Conservation (phyloP, 331 rosid genomes). For the Phaseolus coccineus region DNA sequence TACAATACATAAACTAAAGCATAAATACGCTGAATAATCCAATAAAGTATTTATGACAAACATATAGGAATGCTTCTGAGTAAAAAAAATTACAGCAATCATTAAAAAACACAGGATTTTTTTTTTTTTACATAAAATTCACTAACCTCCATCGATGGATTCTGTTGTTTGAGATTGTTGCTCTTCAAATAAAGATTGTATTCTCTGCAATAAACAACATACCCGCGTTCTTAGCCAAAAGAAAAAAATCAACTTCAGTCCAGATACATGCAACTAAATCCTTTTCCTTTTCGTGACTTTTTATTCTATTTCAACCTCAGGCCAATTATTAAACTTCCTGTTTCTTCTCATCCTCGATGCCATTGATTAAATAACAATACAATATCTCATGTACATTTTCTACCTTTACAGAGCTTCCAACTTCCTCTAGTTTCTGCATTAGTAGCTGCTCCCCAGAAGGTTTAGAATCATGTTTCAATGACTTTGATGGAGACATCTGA, state of each 20-base stretch:
- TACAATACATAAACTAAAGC: slow-evolving; percentile 30
- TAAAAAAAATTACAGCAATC: background rate
- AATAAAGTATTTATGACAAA: slow-evolving; percentile 14
- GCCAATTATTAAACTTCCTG: background rate
- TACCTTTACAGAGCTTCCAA: slow-evolving; percentile 94
- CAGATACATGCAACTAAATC: slow-evolving; percentile 23
- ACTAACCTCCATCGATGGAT: slow-evolving; percentile 60
- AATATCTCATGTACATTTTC: slow-evolving; percentile 21
- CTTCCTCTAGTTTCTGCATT: slow-evolving; percentile 89
- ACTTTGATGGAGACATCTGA: slow-evolving; percentile 73
- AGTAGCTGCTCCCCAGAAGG: slow-evolving; percentile 64
- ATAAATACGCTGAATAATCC: background rate
- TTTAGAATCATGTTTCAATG: slow-evolving; percentile 59
- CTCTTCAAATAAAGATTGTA: slow-evolving; percentile 74
- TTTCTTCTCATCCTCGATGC: background rate
- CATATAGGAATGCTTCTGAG: background rate
- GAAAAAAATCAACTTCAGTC: slow-evolving; percentile 9
- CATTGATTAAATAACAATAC: slow-evolving; percentile 17
- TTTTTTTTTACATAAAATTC: slow-evolving; percentile 28
- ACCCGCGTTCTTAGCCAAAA: slow-evolving; percentile 43
- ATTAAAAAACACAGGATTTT: background rate
- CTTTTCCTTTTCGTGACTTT: slow-evolving; percentile 5
- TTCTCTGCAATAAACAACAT: slow-evolving; percentile 65
- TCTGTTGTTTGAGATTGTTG: slow-evolving; percentile 62
- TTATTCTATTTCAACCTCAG: background rate